Evolutionary conservation across 306 rosid genomes (phyloP).

Genomic region (Hippophae tibetana): DNA sequence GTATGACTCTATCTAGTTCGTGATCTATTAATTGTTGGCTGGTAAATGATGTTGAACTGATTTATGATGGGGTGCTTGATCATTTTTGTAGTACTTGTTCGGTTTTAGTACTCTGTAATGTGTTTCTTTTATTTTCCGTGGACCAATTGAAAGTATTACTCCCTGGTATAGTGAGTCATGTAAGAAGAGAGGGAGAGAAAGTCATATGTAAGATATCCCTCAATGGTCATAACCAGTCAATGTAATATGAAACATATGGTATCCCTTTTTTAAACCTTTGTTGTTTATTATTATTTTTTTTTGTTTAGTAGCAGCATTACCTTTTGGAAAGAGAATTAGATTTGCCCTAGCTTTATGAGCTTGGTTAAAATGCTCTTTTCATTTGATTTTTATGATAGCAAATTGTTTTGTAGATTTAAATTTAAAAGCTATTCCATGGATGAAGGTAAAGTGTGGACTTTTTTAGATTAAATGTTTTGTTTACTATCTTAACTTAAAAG

Average conservation of each 20-base stretch:
- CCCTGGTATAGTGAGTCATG: no score
- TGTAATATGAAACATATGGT: conserved; percentile 16
- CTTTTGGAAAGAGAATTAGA: conserved; percentile 2
- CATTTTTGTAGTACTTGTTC: not conserved
- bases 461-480: no score
- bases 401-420: no score
- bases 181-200: not conserved
- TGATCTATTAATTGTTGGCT: not conserved
- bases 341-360: not conserved
- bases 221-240: conserved; percentile 1
- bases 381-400: no score
- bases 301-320: conserved; percentile 2
- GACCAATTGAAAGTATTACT: not conserved
- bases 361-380: no score
- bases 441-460: no score
- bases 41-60: not conserved
- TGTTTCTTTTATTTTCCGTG: not conserved
- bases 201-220: conserved; percentile 11
- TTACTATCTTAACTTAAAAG: no score
- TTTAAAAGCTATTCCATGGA: no score
- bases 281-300: not conserved
- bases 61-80: not conserved
- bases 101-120: not conserved
- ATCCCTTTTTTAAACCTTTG: not conserved
- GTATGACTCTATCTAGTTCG: conserved; percentile 20